phyloP scores from a whole-genome alignment of 495 filamentous ascomycete species.

The Penicillium cinerascens region DNA sequence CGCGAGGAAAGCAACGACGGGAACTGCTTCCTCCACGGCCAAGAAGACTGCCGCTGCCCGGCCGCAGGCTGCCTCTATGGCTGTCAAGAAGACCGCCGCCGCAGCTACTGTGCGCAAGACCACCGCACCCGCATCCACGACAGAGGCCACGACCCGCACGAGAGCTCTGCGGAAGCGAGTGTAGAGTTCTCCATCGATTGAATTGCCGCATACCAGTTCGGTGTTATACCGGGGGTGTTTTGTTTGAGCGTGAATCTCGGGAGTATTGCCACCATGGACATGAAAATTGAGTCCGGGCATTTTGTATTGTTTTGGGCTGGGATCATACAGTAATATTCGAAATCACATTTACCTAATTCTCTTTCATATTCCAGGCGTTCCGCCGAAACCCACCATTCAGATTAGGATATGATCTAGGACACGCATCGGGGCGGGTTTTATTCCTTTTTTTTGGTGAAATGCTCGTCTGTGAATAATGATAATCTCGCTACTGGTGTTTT shows the following conservation, averaged over 20 bases:
- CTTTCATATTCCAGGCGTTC: too few relatives aligned
- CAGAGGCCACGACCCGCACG: slow-evolving; percentile 33
- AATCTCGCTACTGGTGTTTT: too few relatives aligned
- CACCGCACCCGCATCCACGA: slow-evolving; percentile 28
- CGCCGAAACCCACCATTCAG: too few relatives aligned
- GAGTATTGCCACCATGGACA: not conserved
- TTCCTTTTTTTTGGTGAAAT: too few relatives aligned
- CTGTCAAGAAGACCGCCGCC: slow-evolving; percentile 35
- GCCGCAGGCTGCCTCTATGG: slow-evolving; percentile 31
- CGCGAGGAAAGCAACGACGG: slow-evolving; percentile 45
- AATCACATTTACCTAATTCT: too few relatives aligned
- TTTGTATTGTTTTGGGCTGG: not conserved
- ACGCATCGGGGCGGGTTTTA: too few relatives aligned
- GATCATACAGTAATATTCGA: too few relatives aligned
- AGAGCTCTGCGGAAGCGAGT: slow-evolving; percentile 48
- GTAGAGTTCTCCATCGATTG: slow-evolving; percentile 10
- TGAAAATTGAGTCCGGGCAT: not conserved
- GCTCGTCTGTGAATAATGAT: too few relatives aligned
- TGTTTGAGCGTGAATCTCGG: slow-evolving; percentile 1
- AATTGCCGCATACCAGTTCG: not conserved
- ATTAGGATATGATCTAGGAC: too few relatives aligned
- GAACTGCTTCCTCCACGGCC: slow-evolving; percentile 41
- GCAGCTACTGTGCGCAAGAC: slow-evolving; percentile 33
- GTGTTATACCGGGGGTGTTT: not conserved
- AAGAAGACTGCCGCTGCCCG: slow-evolving; percentile 42